phyloP scores from a whole-genome alignment of 345 rosid species.

The Leavenworthia alabamica region DNA sequence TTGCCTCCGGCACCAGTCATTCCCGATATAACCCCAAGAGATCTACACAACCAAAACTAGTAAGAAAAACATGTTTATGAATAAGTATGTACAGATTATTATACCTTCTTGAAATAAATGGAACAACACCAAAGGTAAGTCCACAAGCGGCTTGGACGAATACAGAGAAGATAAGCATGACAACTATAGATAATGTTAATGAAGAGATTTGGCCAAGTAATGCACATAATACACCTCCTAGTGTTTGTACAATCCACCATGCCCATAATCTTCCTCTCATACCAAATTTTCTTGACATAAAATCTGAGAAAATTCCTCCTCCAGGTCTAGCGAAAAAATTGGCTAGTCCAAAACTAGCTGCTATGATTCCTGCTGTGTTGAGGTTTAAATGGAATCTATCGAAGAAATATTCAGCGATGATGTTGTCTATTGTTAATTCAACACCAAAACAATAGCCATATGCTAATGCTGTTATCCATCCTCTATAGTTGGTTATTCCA shows the following conservation, averaged over 20 bases:
- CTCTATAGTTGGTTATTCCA: constrained; percentile 66
- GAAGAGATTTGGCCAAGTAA: constrained; percentile 48
- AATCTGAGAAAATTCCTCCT: constrained; percentile 69
- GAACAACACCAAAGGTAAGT: constrained; percentile 84
- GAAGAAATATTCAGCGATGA: constrained; percentile 78
- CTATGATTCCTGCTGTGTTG: constrained; percentile 76
- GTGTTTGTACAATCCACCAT: constrained; percentile 65
- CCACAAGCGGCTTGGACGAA: constrained; percentile 89
- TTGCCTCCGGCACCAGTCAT: constrained; percentile 94
- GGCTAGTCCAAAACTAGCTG: constrained; percentile 84
- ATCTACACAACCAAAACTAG: no score
- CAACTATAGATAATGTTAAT: constrained; percentile 40
- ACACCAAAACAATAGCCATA: constrained; percentile 93
- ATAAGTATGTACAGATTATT: no score
- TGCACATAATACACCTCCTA: constrained; percentile 65
- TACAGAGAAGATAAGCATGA: constrained; percentile 68
- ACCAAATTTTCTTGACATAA: constrained; percentile 53
- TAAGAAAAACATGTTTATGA: no score
- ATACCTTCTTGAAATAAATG: constrained; percentile 79
- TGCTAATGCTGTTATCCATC: constrained; percentile 80
- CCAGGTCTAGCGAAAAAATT: constrained; percentile 67
- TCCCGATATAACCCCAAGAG: constrained; percentile 74
- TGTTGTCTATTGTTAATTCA: constrained; percentile 76
- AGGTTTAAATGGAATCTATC: constrained; percentile 70
- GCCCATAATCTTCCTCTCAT: constrained; percentile 91